Conservation (phyloP, 1,284 basidiomycete species). For the Ganoderma leucocontextum region DNA sequence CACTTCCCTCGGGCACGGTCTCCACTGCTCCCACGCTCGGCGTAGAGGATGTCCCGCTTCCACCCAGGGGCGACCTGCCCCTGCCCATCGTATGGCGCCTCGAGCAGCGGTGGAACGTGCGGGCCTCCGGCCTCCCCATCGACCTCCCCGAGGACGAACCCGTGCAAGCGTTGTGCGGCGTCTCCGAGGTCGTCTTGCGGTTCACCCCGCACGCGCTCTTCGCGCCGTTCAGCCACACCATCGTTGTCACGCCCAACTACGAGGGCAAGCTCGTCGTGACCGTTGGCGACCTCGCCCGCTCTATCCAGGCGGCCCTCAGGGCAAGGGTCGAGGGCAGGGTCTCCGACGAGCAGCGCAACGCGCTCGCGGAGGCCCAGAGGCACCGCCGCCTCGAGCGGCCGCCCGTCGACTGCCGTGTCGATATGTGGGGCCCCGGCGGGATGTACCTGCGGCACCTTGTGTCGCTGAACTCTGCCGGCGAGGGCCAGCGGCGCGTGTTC, state of each 20-base stretch:
- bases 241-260: background rate
- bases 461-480: background rate
- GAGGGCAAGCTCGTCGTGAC: constrained; percentile 1
- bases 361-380: background rate
- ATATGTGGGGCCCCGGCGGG: background rate
- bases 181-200: constrained; percentile 1
- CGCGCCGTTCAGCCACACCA: background rate
- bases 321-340: background rate
- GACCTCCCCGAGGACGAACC: background rate
- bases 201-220: background rate
- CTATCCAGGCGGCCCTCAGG: background rate
- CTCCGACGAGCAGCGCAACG: background rate
- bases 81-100: background rate
- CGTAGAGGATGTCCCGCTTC: background rate
- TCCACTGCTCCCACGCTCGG: background rate
- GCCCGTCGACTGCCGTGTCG: background rate
- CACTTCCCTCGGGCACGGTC: background rate
- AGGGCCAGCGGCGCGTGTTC: background rate
- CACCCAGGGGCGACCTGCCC: background rate
- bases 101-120: constrained; percentile 1
- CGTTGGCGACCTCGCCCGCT: background rate
- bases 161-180: background rate
- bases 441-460: background rate
- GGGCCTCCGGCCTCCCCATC: background rate
- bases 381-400: background rate